phyloP scores from a whole-genome alignment of 2,329 filamentous ascomycete species.

The Fusarium newnesense region DNA sequence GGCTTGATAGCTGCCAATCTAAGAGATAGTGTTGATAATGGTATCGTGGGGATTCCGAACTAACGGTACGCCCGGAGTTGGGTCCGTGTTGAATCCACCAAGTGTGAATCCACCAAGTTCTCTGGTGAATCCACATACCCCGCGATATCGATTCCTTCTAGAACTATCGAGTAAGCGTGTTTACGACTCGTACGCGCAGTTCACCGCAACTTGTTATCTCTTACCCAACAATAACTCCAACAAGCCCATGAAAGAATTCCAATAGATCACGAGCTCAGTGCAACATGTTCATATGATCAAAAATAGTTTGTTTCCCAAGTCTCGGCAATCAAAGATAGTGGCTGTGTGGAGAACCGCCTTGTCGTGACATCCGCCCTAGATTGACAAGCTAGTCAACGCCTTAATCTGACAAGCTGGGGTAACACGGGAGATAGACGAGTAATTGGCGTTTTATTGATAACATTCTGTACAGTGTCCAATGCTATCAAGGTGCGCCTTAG shows the following conservation, averaged over 20 bases:
- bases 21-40: slow-evolving; percentile 24
- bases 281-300: slow-evolving; percentile 12
- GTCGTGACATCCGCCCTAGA: slow-evolving; percentile 36
- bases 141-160: neutral
- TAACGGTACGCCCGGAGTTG: slow-evolving; percentile 16
- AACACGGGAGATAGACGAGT: slow-evolving; percentile 1
- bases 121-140: slow-evolving; percentile 7
- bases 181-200: neutral
- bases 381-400: slow-evolving; percentile 32
- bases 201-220: neutral
- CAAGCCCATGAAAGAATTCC: neutral
- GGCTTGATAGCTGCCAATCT: slow-evolving; percentile 22
- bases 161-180: neutral
- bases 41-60: slow-evolving; percentile 22
- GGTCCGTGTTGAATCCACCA: slow-evolving; percentile 4
- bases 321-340: slow-evolving; percentile 2
- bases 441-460: neutral
- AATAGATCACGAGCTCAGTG: slow-evolving; percentile 5
- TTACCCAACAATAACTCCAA: neutral
- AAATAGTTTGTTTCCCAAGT: neutral
- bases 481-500: slow-evolving; percentile 4
- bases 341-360: slow-evolving; percentile 35
- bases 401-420: slow-evolving; percentile 34
- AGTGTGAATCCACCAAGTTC: no score
- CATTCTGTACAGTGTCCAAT: neutral